Evolutionary conservation across 2,329 filamentous ascomycete species (phyloP).

Genomic region (Onygena corvina): DNA sequence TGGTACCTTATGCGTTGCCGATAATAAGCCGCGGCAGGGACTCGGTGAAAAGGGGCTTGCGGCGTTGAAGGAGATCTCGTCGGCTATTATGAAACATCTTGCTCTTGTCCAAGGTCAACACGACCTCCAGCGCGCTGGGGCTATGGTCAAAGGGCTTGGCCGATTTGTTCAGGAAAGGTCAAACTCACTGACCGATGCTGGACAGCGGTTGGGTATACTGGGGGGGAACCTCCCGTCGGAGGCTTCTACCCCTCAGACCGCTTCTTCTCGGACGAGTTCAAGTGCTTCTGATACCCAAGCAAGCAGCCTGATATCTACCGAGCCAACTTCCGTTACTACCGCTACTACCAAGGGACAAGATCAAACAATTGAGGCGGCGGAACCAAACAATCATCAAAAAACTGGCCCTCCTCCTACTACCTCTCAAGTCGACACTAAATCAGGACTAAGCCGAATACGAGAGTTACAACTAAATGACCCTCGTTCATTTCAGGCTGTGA

Average conservation of each 20-base stretch:
- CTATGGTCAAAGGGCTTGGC: slow-evolving; percentile 45
- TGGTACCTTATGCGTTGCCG: slow-evolving; percentile 47
- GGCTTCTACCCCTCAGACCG: not conserved
- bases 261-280: not conserved
- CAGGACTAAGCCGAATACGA: no score
- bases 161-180: slow-evolving; percentile 25
- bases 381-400: not conserved
- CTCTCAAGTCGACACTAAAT: no score
- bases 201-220: no score
- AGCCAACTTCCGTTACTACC: not conserved
- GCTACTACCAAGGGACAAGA: not conserved
- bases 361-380: slow-evolving; percentile 9
- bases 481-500: slow-evolving; percentile 10
- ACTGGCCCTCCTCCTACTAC: no score
- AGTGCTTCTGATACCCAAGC: not conserved
- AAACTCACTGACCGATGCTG: not conserved
- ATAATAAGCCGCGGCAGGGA: slow-evolving; percentile 37
- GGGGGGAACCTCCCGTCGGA: no score
- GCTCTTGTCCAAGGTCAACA: slow-evolving; percentile 38
- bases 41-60: slow-evolving; percentile 36
- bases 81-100: slow-evolving; percentile 47
- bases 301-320: not conserved
- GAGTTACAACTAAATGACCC: no score
- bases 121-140: slow-evolving; percentile 40
- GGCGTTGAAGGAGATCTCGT: slow-evolving; percentile 36